A percentile compares a stretch with the other conserved stretches of the same genome.
These are phyloP conservation scores for Penicillium ucsense DNA, from an alignment of 495 filamentous ascomycete species.

Conservation along the genomic window DNA sequence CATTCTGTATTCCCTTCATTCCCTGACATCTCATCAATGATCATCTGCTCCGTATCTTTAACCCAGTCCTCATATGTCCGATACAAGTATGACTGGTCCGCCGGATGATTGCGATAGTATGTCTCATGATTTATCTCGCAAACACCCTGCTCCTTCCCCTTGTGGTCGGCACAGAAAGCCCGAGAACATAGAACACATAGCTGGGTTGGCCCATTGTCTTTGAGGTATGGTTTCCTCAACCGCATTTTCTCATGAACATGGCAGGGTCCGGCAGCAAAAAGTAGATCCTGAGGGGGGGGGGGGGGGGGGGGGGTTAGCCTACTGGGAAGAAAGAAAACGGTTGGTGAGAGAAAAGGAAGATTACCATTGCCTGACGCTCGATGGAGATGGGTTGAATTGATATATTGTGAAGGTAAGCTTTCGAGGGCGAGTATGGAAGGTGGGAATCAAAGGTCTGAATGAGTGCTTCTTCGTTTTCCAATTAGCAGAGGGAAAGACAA, in stretches of 20 bases:
- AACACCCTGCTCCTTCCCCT: slow-evolving; percentile 2
- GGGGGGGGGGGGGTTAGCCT: too few species aligned
- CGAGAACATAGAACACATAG: slow-evolving; percentile 4
- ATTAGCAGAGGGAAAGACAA: too few species aligned
- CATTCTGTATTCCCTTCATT: background rate
- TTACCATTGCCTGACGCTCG: background rate
- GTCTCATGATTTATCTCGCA: slow-evolving; percentile 5
- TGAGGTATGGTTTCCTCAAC: slow-evolving; percentile 2
- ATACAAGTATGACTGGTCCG: background rate
- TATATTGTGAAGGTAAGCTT: too few species aligned
- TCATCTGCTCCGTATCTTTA: background rate
- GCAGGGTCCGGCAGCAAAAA: slow-evolving; percentile 1
- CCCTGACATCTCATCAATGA: slow-evolving; percentile 2
- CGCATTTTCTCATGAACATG: slow-evolving; percentile 3
- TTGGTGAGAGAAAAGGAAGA: slow-evolving; percentile 1
- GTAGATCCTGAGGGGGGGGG: background rate
- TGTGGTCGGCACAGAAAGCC: slow-evolving; percentile 3
- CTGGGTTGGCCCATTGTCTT: slow-evolving; percentile 2
- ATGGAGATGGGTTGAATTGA: too few species aligned
- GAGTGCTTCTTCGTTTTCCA: too few species aligned
- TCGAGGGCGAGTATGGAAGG: too few species aligned
- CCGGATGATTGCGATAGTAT: slow-evolving; percentile 3
- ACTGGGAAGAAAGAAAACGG: slow-evolving; percentile 1
- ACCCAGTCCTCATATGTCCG: slow-evolving; percentile 1
- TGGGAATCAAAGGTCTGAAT: too few species aligned